Evolutionary conservation across 108 stramenopile genomes (phyloP).

Genomic region (Pseudonitzschia delicatissima): DNA sequence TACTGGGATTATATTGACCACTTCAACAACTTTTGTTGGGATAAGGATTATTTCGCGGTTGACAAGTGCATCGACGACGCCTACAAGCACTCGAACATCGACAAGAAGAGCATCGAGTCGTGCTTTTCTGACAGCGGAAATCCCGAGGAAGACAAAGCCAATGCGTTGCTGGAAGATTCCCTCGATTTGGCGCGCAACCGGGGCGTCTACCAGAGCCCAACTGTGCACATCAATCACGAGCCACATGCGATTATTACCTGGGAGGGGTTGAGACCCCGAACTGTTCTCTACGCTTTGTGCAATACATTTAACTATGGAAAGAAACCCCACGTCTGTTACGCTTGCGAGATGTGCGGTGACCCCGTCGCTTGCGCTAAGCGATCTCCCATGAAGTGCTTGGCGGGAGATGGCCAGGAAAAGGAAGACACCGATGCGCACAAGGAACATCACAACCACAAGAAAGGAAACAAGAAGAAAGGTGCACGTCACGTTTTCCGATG

Average conservation of each 20-base stretch:
- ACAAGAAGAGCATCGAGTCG: constrained; percentile 51
- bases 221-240: constrained; percentile 77
- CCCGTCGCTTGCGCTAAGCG: constrained; percentile 29
- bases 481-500: constrained; percentile 1
- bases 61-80: constrained; percentile 79
- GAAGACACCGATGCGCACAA: constrained; percentile 10
- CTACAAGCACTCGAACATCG: constrained; percentile 66
- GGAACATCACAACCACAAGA: background rate
- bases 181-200: constrained; percentile 38
- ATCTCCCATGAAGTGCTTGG: constrained; percentile 28
- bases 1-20: constrained; percentile 92
- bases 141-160: constrained; percentile 42
- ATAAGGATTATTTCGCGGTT: constrained; percentile 55
- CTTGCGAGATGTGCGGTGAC: constrained; percentile 31
- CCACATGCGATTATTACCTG: constrained; percentile 31
- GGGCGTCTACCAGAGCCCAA: constrained; percentile 63
- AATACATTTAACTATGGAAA: constrained; percentile 72
- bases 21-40: constrained; percentile 60
- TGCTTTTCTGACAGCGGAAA: constrained; percentile 90
- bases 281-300: constrained; percentile 83
- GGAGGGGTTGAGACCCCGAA: constrained; percentile 40
- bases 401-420: constrained; percentile 12
- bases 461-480: constrained; percentile 5
- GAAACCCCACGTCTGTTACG: constrained; percentile 61
- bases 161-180: constrained; percentile 64